phyloP scores from a whole-genome alignment of 2,329 filamentous ascomycete species.

The Fusarium sp. region DNA sequence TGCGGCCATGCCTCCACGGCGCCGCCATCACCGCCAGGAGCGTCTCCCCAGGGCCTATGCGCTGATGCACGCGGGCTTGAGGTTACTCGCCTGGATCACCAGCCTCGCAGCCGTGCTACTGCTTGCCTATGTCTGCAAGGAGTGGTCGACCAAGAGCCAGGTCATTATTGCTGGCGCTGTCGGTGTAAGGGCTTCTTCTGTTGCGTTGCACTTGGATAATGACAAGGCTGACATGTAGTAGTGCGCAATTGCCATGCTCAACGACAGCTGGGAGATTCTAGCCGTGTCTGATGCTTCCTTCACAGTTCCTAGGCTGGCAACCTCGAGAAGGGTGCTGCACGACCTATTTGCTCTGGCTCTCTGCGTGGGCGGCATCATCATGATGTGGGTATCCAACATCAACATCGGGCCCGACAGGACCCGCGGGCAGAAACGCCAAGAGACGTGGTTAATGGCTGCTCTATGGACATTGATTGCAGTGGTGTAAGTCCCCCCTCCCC shows the following conservation, averaged over 20 bases:
- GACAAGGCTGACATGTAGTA: conserved; percentile 30
- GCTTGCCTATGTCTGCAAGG: conserved; percentile 48
- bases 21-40: conserved; percentile 20
- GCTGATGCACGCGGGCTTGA: conserved; percentile 41
- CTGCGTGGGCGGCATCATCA: conserved; percentile 50
- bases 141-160: conserved; percentile 47
- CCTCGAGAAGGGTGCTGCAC: conserved; percentile 47
- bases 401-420: conserved; percentile 24
- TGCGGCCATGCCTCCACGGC: conserved; percentile 32
- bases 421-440: conserved; percentile 26
- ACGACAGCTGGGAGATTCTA: conserved; percentile 53
- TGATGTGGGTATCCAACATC: conserved; percentile 50
- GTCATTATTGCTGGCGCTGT: conserved; percentile 48
- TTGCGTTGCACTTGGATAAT: neutral
- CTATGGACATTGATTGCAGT: conserved; percentile 41
- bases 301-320: conserved; percentile 43
- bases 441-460: conserved; percentile 35
- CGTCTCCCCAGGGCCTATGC: conserved; percentile 30
- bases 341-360: conserved; percentile 51
- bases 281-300: conserved; percentile 45
- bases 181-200: conserved; percentile 46
- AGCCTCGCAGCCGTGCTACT: conserved; percentile 48
- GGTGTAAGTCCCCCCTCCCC: conserved; percentile 36
- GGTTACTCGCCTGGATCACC: conserved; percentile 49
- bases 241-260: conserved; percentile 50